Percentiles rank a stretch among this genome's conserved stretches.
phyloP scores from a whole-genome alignment of 176 grass and related monocot genomes.

The Avena eriantha region DNA sequence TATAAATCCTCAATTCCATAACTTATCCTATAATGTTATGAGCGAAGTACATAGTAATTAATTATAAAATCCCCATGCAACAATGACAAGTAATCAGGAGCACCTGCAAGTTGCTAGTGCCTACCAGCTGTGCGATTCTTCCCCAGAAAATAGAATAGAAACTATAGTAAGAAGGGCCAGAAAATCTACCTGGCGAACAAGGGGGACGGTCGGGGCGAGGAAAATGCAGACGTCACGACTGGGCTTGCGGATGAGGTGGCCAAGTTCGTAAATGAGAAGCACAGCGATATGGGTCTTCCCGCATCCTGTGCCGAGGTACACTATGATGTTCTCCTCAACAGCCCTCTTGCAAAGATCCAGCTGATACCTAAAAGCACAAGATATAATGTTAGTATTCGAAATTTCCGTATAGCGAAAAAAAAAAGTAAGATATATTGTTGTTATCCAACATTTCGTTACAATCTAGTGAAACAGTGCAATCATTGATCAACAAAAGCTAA shows the following conservation, averaged over 20 bases:
- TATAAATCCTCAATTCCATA: neutral
- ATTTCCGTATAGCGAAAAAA: neutral
- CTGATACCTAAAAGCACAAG: slow-evolving; percentile 69
- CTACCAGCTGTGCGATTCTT: neutral
- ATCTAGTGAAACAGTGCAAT: neutral
- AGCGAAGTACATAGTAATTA: neutral
- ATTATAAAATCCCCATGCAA: neutral
- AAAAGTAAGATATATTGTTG: neutral
- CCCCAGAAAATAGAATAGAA: neutral
- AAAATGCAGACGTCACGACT: slow-evolving; percentile 76
- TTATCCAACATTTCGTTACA: neutral
- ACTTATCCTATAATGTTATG: neutral
- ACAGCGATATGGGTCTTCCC: slow-evolving; percentile 97
- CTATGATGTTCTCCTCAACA: slow-evolving; percentile 76
- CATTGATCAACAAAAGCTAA: slow-evolving; percentile 20
- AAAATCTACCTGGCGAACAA: slow-evolving; percentile 77
- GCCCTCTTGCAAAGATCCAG: slow-evolving; percentile 82
- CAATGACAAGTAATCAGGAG: slow-evolving; percentile 18
- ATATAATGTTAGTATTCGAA: neutral
- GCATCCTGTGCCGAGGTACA: slow-evolving; percentile 84
- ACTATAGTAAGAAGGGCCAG: neutral
- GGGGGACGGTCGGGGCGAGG: slow-evolving; percentile 82
- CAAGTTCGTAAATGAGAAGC: slow-evolving; percentile 87
- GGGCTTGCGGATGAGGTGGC: slow-evolving; percentile 78
- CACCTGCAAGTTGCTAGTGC: neutral